These are phyloP conservation scores for Parasitella parasitica DNA, from an alignment of 371 early-diverging fungal genomes.

Conservation along the genomic window DNA sequence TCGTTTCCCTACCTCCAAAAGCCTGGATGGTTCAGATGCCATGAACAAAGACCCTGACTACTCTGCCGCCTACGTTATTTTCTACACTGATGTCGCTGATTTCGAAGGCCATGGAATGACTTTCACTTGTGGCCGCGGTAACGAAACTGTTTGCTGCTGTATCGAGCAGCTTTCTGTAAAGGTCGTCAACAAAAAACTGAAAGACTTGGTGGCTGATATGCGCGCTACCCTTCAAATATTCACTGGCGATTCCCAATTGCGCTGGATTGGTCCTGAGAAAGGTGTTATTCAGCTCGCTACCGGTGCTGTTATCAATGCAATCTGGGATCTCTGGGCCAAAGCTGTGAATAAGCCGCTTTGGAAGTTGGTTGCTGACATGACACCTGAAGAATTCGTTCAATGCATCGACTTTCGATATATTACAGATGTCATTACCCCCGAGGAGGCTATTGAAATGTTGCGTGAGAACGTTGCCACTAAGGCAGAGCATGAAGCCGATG, in stretches of 20 bases:
- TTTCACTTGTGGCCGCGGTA: constrained; percentile 53
- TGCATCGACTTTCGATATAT: constrained; percentile 56
- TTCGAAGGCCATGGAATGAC: constrained; percentile 53
- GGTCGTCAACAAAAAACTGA: constrained; percentile 38
- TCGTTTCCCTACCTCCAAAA: constrained; percentile 51
- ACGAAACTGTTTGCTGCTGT: constrained; percentile 41
- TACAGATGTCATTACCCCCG: constrained; percentile 56
- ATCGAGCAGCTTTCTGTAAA: constrained; percentile 48
- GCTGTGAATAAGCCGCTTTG: constrained; percentile 54
- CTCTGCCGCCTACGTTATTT: constrained; percentile 53
- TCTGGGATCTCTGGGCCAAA: constrained; percentile 61
- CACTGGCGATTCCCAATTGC: constrained; percentile 51
- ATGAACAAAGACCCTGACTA: constrained; percentile 60
- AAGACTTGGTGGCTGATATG: constrained; percentile 39
- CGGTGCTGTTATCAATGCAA: constrained; percentile 55
- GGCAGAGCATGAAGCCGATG: constrained; percentile 34
- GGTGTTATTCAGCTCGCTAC: constrained; percentile 54
- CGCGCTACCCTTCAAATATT: constrained; percentile 47
- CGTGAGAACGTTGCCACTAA: constrained; percentile 34
- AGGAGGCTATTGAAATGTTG: constrained; percentile 49
- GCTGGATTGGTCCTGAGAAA: constrained; percentile 59
- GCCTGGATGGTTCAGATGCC: constrained; percentile 53
- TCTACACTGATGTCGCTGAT: constrained; percentile 35
- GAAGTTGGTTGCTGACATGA: constrained; percentile 52
- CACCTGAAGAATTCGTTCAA: constrained; percentile 53